Evolutionary conservation across 2,329 filamentous ascomycete species (phyloP).

Genomic region (Pyricularia sp.): DNA sequence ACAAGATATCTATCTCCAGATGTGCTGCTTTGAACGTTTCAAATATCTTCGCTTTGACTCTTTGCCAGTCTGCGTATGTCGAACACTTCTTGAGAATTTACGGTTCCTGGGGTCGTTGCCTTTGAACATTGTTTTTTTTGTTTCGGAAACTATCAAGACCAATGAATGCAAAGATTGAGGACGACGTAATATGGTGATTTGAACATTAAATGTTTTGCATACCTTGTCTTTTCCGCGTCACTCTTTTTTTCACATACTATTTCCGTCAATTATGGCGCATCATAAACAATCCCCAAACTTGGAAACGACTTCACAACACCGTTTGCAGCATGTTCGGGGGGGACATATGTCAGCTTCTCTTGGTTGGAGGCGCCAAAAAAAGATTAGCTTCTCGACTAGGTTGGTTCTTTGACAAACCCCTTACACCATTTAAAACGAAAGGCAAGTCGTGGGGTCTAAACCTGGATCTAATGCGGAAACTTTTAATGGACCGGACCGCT

Average conservation of each 20-base stretch:
- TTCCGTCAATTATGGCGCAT: neutral
- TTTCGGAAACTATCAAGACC: neutral
- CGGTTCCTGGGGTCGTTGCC: neutral
- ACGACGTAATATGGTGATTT: neutral
- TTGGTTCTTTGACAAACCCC: neutral
- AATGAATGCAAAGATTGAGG: neutral
- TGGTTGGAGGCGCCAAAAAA: neutral
- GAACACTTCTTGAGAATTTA: neutral
- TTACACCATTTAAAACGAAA: neutral
- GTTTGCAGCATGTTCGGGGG: neutral
- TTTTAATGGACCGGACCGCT: neutral
- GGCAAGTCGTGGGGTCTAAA: neutral
- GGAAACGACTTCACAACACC: neutral
- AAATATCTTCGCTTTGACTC: neutral
- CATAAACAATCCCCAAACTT: neutral
- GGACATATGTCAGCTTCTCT: neutral
- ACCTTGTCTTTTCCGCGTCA: neutral
- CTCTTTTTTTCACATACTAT: neutral
- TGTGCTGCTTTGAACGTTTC: neutral
- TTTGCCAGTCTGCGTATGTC: neutral
- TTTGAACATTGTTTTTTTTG: neutral
- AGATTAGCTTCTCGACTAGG: neutral
- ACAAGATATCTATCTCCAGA: neutral
- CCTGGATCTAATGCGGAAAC: too few species aligned
- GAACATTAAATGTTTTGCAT: neutral